These are phyloP conservation scores for Helicocarpus griseus DNA, from an alignment of 2,329 filamentous ascomycete species.

Conservation along the genomic window DNA sequence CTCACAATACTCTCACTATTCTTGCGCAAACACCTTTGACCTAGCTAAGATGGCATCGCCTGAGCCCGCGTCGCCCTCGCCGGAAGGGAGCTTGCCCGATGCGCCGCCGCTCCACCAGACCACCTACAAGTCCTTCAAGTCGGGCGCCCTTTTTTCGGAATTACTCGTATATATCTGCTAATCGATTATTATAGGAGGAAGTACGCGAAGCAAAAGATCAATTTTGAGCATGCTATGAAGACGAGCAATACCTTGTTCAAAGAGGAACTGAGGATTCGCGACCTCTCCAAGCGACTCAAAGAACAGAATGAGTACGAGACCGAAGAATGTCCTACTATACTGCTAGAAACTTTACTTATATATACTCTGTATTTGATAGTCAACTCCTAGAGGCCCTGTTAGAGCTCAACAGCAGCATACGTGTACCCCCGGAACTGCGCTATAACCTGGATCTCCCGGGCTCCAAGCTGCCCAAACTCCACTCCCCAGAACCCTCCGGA, in stretches of 20 bases:
- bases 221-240: constrained; percentile 73
- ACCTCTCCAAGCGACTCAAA: constrained; percentile 71
- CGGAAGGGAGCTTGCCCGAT: constrained; percentile 25
- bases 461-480: constrained; percentile 31
- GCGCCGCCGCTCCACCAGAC: constrained; percentile 31
- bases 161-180: neutral
- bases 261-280: constrained; percentile 70
- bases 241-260: constrained; percentile 56
- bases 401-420: constrained; percentile 76
- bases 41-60: constrained; percentile 32
- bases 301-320: constrained; percentile 78
- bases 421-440: constrained; percentile 64
- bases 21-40: constrained; percentile 3
- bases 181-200: constrained; percentile 54
- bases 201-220: constrained; percentile 74
- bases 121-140: constrained; percentile 61
- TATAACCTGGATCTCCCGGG: constrained; percentile 53
- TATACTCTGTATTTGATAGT: constrained; percentile 43
- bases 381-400: constrained; percentile 80
- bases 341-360: constrained; percentile 9
- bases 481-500: constrained; percentile 35
- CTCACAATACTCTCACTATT: neutral
- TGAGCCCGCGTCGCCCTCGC: constrained; percentile 18
- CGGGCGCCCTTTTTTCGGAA: constrained; percentile 10
- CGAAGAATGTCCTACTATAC: neutral